A percentile compares a stretch with the other conserved stretches of the same genome.
Evolutionary conservation across 2,329 filamentous ascomycete genomes (phyloP).

Genomic region (Ciborinia camelliae): DNA sequence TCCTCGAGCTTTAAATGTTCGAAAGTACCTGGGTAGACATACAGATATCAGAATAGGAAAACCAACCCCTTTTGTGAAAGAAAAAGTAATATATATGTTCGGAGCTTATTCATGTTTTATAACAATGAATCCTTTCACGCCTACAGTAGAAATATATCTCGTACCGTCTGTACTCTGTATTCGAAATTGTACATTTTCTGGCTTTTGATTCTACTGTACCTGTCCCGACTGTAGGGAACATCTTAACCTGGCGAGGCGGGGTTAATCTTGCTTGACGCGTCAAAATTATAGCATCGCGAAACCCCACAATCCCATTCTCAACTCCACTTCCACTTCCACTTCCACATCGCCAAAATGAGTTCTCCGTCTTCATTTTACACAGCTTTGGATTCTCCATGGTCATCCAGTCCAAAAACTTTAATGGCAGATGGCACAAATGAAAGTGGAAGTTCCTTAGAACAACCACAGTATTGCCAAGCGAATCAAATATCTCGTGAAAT

Average conservation of each 20-base stretch:
- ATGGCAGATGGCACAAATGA: slow-evolving; percentile 10
- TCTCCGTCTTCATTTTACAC: slow-evolving; percentile 11
- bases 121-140: no score
- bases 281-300: not conserved
- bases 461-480: slow-evolving; percentile 6
- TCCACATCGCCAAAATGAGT: not conserved
- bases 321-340: not conserved
- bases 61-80: not conserved
- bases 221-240: no score
- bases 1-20: not conserved
- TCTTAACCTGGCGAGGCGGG: no score
- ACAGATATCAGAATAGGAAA: not conserved
- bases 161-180: no score
- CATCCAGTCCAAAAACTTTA: not conserved
- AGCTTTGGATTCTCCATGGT: not conserved
- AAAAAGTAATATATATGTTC: not conserved
- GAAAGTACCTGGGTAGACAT: no score
- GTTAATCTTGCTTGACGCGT: slow-evolving; percentile 7
- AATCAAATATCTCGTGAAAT: slow-evolving; percentile 13
- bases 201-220: no score
- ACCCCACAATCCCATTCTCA: not conserved
- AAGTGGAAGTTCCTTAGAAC: not conserved
- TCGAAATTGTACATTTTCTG: no score
- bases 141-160: no score
- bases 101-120: not conserved